These are phyloP conservation scores for Candida nemodendra DNA, from an alignment of 805 yeast genomes.

Conservation along the genomic window DNA sequence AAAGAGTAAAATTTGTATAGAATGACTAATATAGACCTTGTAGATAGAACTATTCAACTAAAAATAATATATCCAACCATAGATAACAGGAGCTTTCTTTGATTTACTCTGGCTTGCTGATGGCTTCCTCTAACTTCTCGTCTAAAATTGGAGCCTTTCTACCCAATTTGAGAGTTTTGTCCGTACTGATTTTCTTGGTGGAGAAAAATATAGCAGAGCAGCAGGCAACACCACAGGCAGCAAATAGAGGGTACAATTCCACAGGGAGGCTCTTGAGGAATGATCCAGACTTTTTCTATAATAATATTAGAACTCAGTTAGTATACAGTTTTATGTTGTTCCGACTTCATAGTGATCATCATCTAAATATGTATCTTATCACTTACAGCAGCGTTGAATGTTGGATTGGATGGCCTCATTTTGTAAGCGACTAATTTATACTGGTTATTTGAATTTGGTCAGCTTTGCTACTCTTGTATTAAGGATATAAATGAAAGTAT, in stretches of 20 bases:
- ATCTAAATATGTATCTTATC: not conserved
- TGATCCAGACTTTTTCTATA: constrained; percentile 16
- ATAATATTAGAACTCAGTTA: constrained; percentile 1
- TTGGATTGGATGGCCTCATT: constrained; percentile 51
- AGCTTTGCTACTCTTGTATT: no score
- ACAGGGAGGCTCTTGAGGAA: constrained; percentile 42
- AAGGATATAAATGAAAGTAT: no score
- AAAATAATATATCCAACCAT: not conserved
- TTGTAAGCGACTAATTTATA: no score
- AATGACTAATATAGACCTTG: constrained; percentile 5
- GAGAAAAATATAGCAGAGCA: constrained; percentile 50
- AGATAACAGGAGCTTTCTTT: constrained; percentile 1
- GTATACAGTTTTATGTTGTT: no score
- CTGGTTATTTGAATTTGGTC: no score
- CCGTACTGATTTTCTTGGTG: constrained; percentile 49
- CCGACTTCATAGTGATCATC: not conserved
- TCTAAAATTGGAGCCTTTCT: constrained; percentile 45
- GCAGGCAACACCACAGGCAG: constrained; percentile 55
- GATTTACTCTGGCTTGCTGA: constrained; percentile 27
- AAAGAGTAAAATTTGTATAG: constrained; percentile 30
- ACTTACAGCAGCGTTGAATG: constrained; percentile 48
- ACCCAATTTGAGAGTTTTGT: constrained; percentile 47
- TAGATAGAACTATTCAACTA: constrained; percentile 5
- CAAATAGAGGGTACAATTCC: constrained; percentile 57
- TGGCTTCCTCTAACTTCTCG: constrained; percentile 37